These are phyloP conservation scores for Acmispon strigosus DNA, from an alignment of 306 rosid species.

Conservation along the genomic window DNA sequence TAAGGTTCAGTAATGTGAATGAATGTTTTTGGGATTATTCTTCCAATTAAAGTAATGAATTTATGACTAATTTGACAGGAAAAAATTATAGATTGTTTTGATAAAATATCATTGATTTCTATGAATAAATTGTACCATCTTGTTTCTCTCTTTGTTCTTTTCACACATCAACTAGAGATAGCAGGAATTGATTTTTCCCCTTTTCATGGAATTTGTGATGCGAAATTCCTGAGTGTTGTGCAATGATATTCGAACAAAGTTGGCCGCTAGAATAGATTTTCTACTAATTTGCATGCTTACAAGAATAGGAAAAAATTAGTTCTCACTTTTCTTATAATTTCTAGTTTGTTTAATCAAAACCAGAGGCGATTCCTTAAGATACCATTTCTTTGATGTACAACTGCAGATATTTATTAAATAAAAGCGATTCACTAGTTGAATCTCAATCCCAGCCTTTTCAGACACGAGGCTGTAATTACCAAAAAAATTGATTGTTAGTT, in stretches of 20 bases:
- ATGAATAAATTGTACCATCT: not conserved
- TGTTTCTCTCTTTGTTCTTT: not conserved
- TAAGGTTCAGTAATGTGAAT: not conserved
- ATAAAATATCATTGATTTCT: not conserved
- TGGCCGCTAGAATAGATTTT: not conserved
- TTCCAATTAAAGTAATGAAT: not conserved
- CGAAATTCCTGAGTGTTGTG: not conserved
- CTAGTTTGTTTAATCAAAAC: not conserved
- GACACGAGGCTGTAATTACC: no score
- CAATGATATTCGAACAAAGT: not conserved
- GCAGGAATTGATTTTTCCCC: not conserved
- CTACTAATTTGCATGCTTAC: slow-evolving; percentile 6
- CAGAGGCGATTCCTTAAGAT: not conserved
- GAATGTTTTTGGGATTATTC: not conserved
- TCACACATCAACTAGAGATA: not conserved
- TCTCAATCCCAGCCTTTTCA: not conserved
- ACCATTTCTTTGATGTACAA: slow-evolving; percentile 10
- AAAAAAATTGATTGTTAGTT: no score
- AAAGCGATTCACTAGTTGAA: not conserved
- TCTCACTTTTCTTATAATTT: not conserved
- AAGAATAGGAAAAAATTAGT: not conserved
- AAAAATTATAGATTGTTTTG: not conserved
- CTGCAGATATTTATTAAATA: not conserved
- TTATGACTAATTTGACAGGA: not conserved
- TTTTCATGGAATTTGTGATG: not conserved